phyloP scores from a whole-genome alignment of 257 asterid species.

The Cynanchum wilfordii region DNA sequence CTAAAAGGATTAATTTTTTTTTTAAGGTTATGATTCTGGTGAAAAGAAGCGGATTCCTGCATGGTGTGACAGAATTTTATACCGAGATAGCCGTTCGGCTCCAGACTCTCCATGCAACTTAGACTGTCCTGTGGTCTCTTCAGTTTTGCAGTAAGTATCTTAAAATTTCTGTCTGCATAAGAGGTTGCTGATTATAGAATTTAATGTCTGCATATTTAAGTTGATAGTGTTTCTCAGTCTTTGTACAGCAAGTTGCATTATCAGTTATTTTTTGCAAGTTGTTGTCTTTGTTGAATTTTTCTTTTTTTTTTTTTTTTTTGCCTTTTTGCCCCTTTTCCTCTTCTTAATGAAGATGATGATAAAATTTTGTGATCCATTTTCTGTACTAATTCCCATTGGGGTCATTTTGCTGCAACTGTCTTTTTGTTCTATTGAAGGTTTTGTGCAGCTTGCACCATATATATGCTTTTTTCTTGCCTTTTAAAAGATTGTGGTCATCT shows the following conservation, averaged over 20 bases:
- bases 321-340: background rate
- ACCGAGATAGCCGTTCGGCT: conserved; percentile 77
- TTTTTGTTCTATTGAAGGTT: background rate
- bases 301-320: background rate
- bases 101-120: conserved; percentile 68
- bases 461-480: background rate
- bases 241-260: background rate
- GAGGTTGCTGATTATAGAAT: background rate
- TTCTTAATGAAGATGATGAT: background rate
- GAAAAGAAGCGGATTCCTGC: conserved; percentile 99
- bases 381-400: background rate
- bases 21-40: conserved; percentile 93
- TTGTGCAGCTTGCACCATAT: background rate
- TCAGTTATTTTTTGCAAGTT: background rate
- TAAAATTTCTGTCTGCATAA: conserved; percentile 7
- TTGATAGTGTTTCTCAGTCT: background rate
- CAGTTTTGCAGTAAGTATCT: conserved; percentile 63
- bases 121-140: conserved; percentile 86
- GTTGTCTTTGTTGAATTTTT: background rate
- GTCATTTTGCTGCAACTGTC: background rate
- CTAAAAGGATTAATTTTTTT: conserved; percentile 8
- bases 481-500: conserved; percentile 17
- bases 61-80: conserved; percentile 97
- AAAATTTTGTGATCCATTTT: background rate
- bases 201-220: background rate